Percentiles rank a stretch among this genome's conserved stretches.
phyloP scores from a whole-genome alignment of 2,329 filamentous ascomycete genomes.

The Penicillium sp. region DNA sequence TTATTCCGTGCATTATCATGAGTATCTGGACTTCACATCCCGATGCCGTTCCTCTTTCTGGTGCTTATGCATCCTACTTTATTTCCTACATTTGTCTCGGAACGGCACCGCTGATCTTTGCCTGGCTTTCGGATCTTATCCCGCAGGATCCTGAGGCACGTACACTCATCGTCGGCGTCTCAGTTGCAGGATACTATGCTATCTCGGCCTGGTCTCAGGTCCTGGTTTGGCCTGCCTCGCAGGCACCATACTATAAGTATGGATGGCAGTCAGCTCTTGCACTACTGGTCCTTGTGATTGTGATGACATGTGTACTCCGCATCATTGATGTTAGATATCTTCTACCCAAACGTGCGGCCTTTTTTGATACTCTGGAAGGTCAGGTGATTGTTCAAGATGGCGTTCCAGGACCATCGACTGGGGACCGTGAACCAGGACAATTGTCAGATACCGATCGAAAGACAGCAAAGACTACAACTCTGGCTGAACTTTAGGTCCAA shows the following conservation, averaged over 20 bases:
- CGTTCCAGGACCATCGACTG: not conserved
- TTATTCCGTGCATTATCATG: conserved; percentile 54
- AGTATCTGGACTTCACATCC: conserved; percentile 55
- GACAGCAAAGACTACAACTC: not conserved
- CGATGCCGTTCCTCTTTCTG: conserved; percentile 42
- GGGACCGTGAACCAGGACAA: not conserved
- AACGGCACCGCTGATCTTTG: conserved; percentile 54
- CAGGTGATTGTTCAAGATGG: conserved; percentile 13
- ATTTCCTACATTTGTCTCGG: conserved; percentile 52
- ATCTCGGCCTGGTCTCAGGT: conserved; percentile 56
- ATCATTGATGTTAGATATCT: conserved; percentile 48
- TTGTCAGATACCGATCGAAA: not conserved
- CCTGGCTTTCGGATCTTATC: conserved; percentile 54
- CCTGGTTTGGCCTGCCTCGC: conserved; percentile 53
- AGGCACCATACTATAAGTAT: conserved; percentile 53
- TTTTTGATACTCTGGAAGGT: conserved; percentile 16
- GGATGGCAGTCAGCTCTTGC: conserved; percentile 53
- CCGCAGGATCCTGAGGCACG: conserved; percentile 54
- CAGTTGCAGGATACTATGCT: conserved; percentile 53
- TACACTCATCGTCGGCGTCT: conserved; percentile 51
- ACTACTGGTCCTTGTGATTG: conserved; percentile 47
- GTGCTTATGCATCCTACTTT: conserved; percentile 56
- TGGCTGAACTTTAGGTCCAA: not conserved
- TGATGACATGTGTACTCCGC: conserved; percentile 47
- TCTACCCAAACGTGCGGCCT: conserved; percentile 22